Percentiles rank a stretch among this genome's conserved stretches.
Evolutionary conservation across 306 rosid genomes (phyloP).

Genomic region (Hylodesmum podocarpum): DNA sequence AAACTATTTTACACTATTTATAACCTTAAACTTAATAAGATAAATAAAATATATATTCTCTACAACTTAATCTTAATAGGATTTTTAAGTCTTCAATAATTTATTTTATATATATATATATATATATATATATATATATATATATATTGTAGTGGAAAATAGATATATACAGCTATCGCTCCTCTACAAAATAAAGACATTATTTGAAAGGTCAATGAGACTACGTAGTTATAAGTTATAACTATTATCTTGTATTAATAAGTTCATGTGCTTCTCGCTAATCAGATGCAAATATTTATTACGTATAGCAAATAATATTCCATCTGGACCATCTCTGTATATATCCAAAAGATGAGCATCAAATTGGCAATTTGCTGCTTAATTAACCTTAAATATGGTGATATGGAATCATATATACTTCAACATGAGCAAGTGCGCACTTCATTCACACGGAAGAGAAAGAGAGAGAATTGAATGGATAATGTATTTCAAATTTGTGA

Average conservation of each 20-base stretch:
- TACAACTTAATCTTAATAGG: too few relatives aligned
- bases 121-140: too few relatives aligned
- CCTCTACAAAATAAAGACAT: too few relatives aligned
- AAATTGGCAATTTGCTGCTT: neutral
- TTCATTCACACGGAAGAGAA: neutral
- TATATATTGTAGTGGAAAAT: too few relatives aligned
- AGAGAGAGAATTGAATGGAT: neutral
- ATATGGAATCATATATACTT: neutral
- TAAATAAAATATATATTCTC: too few relatives aligned
- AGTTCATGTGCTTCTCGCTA: neutral
- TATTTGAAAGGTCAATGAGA: neutral
- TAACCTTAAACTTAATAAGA: too few relatives aligned
- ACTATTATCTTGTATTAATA: neutral
- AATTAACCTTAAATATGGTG: too few relatives aligned
- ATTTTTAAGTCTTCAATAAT: too few relatives aligned
- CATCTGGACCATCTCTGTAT: neutral
- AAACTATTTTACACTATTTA: too few relatives aligned
- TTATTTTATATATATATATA: too few relatives aligned
- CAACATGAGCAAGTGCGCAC: constrained; percentile 15
- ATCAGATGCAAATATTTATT: neutral
- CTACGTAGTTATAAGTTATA: neutral
- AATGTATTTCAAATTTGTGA: constrained; percentile 3
- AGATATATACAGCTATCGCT: too few relatives aligned
- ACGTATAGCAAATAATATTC: neutral
- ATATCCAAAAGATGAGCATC: neutral